Evolutionary conservation across 495 filamentous ascomycete genomes (phyloP), one percentile per base, ranked within the genome.

Genomic region (Glonium stellatum): DNA sequence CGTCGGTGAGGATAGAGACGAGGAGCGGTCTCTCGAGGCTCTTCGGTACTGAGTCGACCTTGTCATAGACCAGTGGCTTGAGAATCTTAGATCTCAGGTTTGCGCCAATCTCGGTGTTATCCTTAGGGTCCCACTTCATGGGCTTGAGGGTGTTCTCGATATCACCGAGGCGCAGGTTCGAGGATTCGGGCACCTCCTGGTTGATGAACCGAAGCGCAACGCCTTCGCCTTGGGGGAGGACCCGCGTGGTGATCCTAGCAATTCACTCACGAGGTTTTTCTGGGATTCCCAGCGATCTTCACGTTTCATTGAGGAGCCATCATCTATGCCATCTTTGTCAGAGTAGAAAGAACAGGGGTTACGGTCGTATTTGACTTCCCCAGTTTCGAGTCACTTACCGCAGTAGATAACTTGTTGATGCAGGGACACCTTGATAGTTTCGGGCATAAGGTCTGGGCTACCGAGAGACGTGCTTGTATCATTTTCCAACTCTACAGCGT

Each of bases 341-440:
- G 41, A n/a, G n/a, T n/a, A n/a, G n/a, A n/a, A n/a, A n/a, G n/a
- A n/a, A n/a, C n/a, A n/a, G n/a, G n/a, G n/a, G n/a, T n/a, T n/a
- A n/a, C n/a, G n/a, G n/a, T n/a, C n/a, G n/a, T n/a, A n/a, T n/a
- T n/a, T n/a, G n/a, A n/a, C n/a, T n/a, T n/a, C n/a, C n/a, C n/a
- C n/a, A n/a, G n/a, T n/a, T n/a, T n/a, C n/a, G n/a, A n/a, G n/a
- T n/a, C n/a, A n/a, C n/a, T 62, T 58, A 62, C 62, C 62, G 54
- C 62, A 65, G 53, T 65, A 65, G 11, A 65, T 58, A 18, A 65
- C 62, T 22, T 62, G 62, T 34, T 65, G 52, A 31, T 65, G 47
- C 42, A 62, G 37, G 0, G 62, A 25, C 19, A 65, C 59, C 42
- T 65, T 15, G 39, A 55, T 22, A n/a, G 58, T 65, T 31, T 65